Evolutionary conservation across 305 asterid genomes (phyloP).

Genomic region (Solanum chacoense): DNA sequence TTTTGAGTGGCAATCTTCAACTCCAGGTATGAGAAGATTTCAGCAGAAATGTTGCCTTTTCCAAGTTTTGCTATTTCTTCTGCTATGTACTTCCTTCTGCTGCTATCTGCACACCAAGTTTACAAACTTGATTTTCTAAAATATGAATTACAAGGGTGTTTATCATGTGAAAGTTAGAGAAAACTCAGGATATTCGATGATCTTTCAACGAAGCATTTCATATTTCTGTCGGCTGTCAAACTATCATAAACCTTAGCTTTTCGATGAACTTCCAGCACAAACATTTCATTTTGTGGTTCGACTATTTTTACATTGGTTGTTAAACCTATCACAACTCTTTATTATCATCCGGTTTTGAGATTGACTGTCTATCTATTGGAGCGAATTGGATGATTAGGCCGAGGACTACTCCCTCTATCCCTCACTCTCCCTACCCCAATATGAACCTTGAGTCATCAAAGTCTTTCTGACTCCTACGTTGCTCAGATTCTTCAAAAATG

Average conservation of each 20-base stretch:
- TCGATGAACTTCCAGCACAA: not conserved
- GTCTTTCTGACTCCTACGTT: not conserved
- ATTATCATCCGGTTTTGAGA: not conserved
- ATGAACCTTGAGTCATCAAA: not conserved
- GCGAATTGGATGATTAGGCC: not conserved
- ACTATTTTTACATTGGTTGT: not conserved
- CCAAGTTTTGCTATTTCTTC: constrained; percentile 48
- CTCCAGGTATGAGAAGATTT: constrained; percentile 51
- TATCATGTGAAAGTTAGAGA: not conserved
- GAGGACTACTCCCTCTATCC: not conserved
- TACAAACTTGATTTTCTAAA: not conserved
- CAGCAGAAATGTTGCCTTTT: constrained; percentile 53
- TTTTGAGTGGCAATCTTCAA: constrained; percentile 40
- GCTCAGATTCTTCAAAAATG: not conserved
- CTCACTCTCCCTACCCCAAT: too few relatives aligned
- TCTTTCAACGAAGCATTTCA: not conserved
- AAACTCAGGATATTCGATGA: not conserved
- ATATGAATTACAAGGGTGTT: not conserved
- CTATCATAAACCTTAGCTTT: not conserved
- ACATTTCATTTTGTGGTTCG: not conserved
- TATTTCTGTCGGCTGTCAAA: not conserved
- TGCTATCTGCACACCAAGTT: constrained; percentile 38
- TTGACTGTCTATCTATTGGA: not conserved
- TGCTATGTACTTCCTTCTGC: constrained; percentile 23
- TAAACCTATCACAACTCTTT: not conserved